Evolutionary conservation across 2,329 filamentous ascomycete species (phyloP).

Genomic region (Talaromyces atroroseus): DNA sequence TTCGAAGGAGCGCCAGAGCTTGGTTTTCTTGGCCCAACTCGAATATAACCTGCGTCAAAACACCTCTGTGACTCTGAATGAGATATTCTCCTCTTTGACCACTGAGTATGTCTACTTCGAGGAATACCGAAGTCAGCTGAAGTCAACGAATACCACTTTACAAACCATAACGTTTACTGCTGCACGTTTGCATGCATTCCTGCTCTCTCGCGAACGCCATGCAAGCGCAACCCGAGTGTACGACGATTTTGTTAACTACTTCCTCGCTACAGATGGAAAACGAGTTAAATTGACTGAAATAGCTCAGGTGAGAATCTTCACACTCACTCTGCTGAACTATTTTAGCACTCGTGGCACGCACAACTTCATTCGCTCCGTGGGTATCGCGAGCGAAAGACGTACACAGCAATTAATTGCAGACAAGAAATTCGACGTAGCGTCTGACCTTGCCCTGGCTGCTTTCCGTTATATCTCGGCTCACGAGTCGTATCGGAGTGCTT

Average conservation of each 20-base stretch:
- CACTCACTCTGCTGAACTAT: conserved; percentile 28
- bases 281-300: conserved; percentile 23
- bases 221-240: conserved; percentile 23
- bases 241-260: conserved; percentile 28
- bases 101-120: conserved; percentile 40
- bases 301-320: conserved; percentile 27
- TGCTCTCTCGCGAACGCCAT: conserved; percentile 23
- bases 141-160: conserved; percentile 33
- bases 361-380: conserved; percentile 34
- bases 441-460: conserved; percentile 28
- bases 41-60: conserved; percentile 35
- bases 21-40: conserved; percentile 43
- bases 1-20: conserved; percentile 28
- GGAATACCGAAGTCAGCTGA: conserved; percentile 33
- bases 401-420: conserved; percentile 24
- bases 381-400: conserved; percentile 28
- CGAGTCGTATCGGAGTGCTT: conserved; percentile 24
- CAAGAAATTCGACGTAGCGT: conserved; percentile 27
- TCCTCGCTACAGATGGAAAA: conserved; percentile 28
- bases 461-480: conserved; percentile 32
- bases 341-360: conserved; percentile 31
- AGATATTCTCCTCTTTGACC: conserved; percentile 41
- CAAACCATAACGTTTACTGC: conserved; percentile 31
- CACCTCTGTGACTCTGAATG: conserved; percentile 31
- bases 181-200: conserved; percentile 31